These are phyloP conservation scores for Camelina laxa DNA, from an alignment of 345 rosid genomes.

Conservation along the genomic window DNA sequence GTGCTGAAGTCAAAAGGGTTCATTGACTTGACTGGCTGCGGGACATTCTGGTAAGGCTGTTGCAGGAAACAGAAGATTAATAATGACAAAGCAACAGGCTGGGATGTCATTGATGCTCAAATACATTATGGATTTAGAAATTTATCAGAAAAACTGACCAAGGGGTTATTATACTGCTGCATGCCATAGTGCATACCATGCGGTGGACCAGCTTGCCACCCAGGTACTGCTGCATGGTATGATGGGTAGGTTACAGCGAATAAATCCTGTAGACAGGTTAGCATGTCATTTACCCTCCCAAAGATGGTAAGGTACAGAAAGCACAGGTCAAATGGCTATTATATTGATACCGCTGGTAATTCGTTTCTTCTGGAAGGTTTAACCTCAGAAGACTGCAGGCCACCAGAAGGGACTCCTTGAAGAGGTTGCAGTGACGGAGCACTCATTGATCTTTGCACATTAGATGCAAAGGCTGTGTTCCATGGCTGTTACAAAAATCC, in stretches of 20 bases:
- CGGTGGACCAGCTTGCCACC: constrained; percentile 81
- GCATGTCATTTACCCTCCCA: not conserved
- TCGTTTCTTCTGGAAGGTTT: constrained; percentile 67
- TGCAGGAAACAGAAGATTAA: constrained; percentile 29
- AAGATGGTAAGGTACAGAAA: not conserved
- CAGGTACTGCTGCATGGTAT: constrained; percentile 58
- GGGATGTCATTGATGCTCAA: constrained; percentile 10
- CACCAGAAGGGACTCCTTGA: constrained; percentile 44
- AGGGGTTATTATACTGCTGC: constrained; percentile 64
- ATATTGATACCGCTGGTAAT: constrained; percentile 71
- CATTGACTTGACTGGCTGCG: constrained; percentile 58
- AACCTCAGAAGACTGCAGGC: constrained; percentile 54
- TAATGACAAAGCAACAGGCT: constrained; percentile 10
- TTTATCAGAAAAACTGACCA: constrained; percentile 45
- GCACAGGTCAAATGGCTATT: not conserved
- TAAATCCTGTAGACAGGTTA: constrained; percentile 66
- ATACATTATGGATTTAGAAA: constrained; percentile 14
- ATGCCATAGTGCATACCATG: constrained; percentile 62
- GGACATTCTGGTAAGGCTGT: constrained; percentile 64
- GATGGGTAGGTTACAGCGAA: constrained; percentile 64
- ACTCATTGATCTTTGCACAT: constrained; percentile 50
- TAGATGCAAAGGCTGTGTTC: constrained; percentile 52
- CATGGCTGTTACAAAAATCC: constrained; percentile 55
- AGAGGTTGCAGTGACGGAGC: constrained; percentile 55
- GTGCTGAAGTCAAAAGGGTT: constrained; percentile 82